Evolutionary conservation across 306 rosid genomes (phyloP).

Genomic region (Begonia masoniana): DNA sequence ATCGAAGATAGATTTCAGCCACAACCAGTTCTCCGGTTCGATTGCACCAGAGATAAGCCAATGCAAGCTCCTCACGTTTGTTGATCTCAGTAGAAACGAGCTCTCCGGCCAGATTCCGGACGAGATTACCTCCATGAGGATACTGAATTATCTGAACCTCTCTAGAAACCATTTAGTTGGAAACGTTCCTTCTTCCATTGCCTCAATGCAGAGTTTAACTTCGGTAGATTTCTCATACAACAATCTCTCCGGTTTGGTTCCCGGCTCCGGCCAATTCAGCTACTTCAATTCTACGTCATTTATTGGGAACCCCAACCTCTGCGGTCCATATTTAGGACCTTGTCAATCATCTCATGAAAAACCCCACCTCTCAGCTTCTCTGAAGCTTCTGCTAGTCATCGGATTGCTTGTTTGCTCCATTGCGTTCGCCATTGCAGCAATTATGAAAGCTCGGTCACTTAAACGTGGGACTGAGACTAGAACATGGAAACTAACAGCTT

Average conservation of each 20-base stretch:
- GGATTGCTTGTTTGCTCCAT: constrained; percentile 75
- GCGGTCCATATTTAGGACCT: constrained; percentile 84
- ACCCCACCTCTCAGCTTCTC: constrained; percentile 55
- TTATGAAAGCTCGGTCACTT: constrained; percentile 71
- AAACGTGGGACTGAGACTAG: constrained; percentile 77
- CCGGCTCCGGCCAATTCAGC: constrained; percentile 90
- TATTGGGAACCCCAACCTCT: constrained; percentile 65
- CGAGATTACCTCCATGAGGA: constrained; percentile 70
- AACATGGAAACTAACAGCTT: constrained; percentile 83
- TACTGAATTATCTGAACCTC: constrained; percentile 72
- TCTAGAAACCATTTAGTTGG: constrained; percentile 79
- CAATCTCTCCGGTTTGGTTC: constrained; percentile 95
- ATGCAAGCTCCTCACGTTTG: constrained; percentile 71
- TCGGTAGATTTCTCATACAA: constrained; percentile 87
- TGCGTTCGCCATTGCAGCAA: constrained; percentile 62
- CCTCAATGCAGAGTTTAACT: constrained; percentile 88
- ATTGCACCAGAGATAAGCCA: constrained; percentile 55
- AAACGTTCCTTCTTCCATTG: constrained; percentile 53
- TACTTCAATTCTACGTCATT: constrained; percentile 93
- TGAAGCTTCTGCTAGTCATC: constrained; percentile 64
- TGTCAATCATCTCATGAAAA: constrained; percentile 58
- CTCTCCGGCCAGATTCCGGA: constrained; percentile 68
- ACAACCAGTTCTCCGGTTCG: constrained; percentile 61
- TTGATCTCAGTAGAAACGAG: constrained; percentile 80
- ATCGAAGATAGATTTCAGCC: constrained; percentile 75